These are phyloP conservation scores for Suillus americanus DNA, from an alignment of 768 basidiomycete species.

Conservation along the genomic window DNA sequence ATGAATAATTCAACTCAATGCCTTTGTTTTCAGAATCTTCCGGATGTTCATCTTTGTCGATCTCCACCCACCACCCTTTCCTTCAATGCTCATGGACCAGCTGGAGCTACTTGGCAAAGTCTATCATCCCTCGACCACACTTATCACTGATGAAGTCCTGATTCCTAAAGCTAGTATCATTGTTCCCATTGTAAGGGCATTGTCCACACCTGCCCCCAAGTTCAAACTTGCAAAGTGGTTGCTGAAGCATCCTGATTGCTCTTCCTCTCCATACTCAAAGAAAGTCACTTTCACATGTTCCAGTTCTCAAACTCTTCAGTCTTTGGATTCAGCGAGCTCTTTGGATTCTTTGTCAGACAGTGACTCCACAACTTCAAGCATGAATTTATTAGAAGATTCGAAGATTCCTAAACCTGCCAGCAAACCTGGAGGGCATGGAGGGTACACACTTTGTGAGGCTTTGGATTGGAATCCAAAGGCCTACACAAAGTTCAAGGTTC, in stretches of 20 bases:
- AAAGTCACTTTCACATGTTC: neutral
- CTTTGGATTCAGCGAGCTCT: neutral
- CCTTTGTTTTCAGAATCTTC: too few species aligned
- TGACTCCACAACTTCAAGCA: neutral
- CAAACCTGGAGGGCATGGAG: constrained; percentile 22
- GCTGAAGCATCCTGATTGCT: neutral
- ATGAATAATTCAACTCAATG: too few species aligned
- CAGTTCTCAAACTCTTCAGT: neutral
- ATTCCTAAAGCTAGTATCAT: neutral
- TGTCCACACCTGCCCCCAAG: neutral
- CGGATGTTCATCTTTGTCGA: too few species aligned
- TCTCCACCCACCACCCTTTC: too few species aligned
- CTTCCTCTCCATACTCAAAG: neutral
- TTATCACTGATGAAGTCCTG: constrained; percentile 2
- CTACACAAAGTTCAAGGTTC: constrained; percentile 23
- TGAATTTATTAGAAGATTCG: constrained; percentile 4
- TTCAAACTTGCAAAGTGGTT: neutral
- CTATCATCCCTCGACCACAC: neutral
- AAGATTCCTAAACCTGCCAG: constrained; percentile 27
- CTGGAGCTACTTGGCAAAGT: neutral
- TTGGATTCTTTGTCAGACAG: neutral
- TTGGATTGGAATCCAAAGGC: constrained; percentile 19
- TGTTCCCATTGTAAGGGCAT: neutral
- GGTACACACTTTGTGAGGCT: constrained; percentile 23
- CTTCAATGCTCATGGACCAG: constrained; percentile 2